A percentile compares a stretch with the other conserved stretches of the same genome.
These are phyloP conservation scores for Tricholoma hemisulphureum DNA, from an alignment of 768 basidiomycete species.

Conservation along the genomic window DNA sequence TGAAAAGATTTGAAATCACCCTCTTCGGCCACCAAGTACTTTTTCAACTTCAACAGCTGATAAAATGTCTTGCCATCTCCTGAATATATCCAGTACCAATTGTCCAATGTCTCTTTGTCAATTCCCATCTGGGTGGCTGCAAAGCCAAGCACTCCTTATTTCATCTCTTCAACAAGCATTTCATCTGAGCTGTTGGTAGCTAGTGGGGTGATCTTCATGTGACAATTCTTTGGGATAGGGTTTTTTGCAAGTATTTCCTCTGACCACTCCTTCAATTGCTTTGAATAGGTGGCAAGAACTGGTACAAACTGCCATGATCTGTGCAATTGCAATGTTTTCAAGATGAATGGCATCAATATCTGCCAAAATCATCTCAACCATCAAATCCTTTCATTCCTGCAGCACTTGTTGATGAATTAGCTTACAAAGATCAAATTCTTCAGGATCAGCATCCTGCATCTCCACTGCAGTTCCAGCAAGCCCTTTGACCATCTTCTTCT, in stretches of 20 bases:
- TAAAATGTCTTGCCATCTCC: conserved; percentile 22
- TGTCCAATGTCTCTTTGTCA: conserved; percentile 10
- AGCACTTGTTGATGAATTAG: conserved; percentile 7
- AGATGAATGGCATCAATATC: conserved; percentile 16
- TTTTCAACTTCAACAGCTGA: conserved; percentile 11
- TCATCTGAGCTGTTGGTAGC: conserved; percentile 18
- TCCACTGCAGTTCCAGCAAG: conserved; percentile 17
- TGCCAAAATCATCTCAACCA: conserved; percentile 11
- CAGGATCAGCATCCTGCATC: conserved; percentile 17
- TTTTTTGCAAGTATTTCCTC: conserved; percentile 4
- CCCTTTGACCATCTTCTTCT: conserved; percentile 20
- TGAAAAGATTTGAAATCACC: conserved; percentile 19
- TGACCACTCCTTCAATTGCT: conserved; percentile 4
- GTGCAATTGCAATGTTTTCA: conserved; percentile 7
- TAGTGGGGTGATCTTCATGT: conserved; percentile 13
- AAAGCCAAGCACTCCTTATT: conserved; percentile 19
- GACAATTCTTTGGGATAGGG: conserved; percentile 7
- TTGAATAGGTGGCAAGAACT: conserved; percentile 8
- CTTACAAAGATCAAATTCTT: conserved; percentile 18
- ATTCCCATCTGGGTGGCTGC: conserved; percentile 14
- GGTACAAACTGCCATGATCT: conserved; percentile 17
- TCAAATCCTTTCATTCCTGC: conserved; percentile 13
- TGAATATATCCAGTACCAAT: conserved; percentile 6
- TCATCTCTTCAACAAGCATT: conserved; percentile 18
- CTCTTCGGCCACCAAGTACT: conserved; percentile 7